phyloP scores from a whole-genome alignment of 2,329 filamentous ascomycete species.

The Xylariaceae sp. region DNA sequence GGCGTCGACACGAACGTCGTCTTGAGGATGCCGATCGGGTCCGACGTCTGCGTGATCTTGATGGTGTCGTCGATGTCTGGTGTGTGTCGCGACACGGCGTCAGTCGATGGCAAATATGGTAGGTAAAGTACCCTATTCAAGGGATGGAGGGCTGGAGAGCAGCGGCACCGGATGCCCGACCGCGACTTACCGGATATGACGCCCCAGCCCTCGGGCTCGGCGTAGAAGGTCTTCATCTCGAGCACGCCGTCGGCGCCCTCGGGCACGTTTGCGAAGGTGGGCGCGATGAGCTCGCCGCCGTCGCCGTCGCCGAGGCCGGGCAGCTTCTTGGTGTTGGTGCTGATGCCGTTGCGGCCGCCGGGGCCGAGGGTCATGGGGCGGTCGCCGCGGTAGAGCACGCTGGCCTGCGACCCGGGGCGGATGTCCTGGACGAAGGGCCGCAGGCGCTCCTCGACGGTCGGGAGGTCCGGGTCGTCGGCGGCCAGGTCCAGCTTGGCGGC shows the following conservation, averaged over 20 bases:
- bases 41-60: constrained; percentile 78
- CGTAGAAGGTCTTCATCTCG: constrained; percentile 65
- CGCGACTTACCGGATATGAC: constrained; percentile 68
- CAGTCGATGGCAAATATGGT: no score
- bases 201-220: constrained; percentile 71
- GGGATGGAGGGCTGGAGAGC: neutral
- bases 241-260: constrained; percentile 45
- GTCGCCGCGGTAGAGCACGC: constrained; percentile 48
- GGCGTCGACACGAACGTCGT: constrained; percentile 78
- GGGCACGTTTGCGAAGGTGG: constrained; percentile 43
- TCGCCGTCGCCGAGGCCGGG: constrained; percentile 39
- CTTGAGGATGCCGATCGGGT: constrained; percentile 70
- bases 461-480: constrained; percentile 48
- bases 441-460: constrained; percentile 59
- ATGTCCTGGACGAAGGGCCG: constrained; percentile 73
- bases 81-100: neutral
- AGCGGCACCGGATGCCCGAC: no score
- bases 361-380: constrained; percentile 54
- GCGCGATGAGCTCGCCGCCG: constrained; percentile 36
- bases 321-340: constrained; percentile 51
- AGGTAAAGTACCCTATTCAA: neutral
- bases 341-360: constrained; percentile 64
- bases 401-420: constrained; percentile 60
- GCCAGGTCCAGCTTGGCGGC: constrained; percentile 61
- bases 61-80: constrained; percentile 91